Percentiles rank a stretch among this genome's conserved stretches.
Evolutionary conservation across 2,329 filamentous ascomycete species (phyloP).

Genomic region (Leptographium flavum): DNA sequence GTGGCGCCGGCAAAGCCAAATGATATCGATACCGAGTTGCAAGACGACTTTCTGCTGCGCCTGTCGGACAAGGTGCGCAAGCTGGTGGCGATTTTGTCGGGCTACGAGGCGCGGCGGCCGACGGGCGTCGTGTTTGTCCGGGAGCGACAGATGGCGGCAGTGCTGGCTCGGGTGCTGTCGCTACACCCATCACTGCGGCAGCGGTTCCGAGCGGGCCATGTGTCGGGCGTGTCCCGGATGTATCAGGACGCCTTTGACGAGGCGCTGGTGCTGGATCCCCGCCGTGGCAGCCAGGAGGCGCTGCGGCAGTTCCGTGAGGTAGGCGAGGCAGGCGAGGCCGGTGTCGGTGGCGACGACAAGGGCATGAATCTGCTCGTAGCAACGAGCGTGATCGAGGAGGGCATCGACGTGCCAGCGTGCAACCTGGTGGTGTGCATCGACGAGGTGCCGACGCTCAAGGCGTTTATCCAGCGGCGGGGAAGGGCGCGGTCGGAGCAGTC

Average conservation of each 20-base stretch:
- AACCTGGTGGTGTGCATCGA: constrained; percentile 48
- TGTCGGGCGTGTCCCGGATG: constrained; percentile 30
- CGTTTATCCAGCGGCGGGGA: constrained; percentile 43
- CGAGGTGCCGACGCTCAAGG: constrained; percentile 35
- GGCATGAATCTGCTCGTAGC: constrained; percentile 42
- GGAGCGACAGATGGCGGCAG: constrained; percentile 44
- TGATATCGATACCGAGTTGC: no score
- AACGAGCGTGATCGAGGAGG: constrained; percentile 52
- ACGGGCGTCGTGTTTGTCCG: constrained; percentile 55
- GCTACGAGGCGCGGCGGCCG: constrained; percentile 21
- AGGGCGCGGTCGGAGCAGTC: constrained; percentile 37
- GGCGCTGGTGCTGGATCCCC: constrained; percentile 16
- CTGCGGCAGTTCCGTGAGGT: constrained; percentile 34
- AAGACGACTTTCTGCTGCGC: neutral
- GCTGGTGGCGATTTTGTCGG: constrained; percentile 38
- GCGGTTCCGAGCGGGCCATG: constrained; percentile 35
- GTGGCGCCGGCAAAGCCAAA: neutral
- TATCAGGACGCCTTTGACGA: constrained; percentile 7
- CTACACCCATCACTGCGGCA: constrained; percentile 31
- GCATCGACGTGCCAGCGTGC: constrained; percentile 52
- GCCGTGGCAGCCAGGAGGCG: constrained; percentile 20
- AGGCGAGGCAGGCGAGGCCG: neutral
- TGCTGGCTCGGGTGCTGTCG: constrained; percentile 43
- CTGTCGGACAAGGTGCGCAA: constrained; percentile 40
- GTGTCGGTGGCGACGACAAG: no score